phyloP scores from a whole-genome alignment of 176 grass and related monocot species.

The Tillandsia leiboldiana region DNA sequence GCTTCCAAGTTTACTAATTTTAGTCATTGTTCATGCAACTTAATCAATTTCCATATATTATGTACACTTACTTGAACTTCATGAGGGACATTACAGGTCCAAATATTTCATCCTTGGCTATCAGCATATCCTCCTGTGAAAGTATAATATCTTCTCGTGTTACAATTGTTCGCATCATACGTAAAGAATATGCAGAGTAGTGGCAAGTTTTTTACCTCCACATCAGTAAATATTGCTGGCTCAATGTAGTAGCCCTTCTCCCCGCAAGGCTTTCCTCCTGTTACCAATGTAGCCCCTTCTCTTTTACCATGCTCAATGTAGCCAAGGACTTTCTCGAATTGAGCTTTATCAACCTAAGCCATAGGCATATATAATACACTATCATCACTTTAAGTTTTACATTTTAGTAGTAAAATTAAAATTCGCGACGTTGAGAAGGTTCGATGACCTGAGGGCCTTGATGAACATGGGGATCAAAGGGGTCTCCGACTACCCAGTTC shows the following conservation, averaged over 20 bases:
- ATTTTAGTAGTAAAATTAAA: neutral
- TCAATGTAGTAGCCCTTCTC: constrained; percentile 42
- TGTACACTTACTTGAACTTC: constrained; percentile 50
- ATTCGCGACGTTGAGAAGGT: neutral
- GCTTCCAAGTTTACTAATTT: too few relatives aligned
- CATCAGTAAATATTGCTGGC: constrained; percentile 37
- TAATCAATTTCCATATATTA: neutral
- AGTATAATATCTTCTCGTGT: neutral
- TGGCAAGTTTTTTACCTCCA: constrained; percentile 24
- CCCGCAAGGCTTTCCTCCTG: constrained; percentile 35
- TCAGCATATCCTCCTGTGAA: constrained; percentile 47
- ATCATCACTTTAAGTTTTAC: neutral
- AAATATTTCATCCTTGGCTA: constrained; percentile 76
- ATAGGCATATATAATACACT: neutral
- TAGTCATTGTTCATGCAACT: neutral
- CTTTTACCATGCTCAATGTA: constrained; percentile 47
- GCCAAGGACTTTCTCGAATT: constrained; percentile 31
- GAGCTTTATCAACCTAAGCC: constrained; percentile 34
- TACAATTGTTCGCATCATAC: too few relatives aligned
- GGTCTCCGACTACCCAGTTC: constrained; percentile 36
- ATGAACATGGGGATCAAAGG: constrained; percentile 30
- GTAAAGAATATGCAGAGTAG: neutral
- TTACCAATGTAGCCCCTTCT: constrained; percentile 33
- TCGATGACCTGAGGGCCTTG: constrained; percentile 45
- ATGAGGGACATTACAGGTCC: constrained; percentile 67